Conservation (phyloP, 305 asterid genomes). For the Solanum hybrid region DNA sequence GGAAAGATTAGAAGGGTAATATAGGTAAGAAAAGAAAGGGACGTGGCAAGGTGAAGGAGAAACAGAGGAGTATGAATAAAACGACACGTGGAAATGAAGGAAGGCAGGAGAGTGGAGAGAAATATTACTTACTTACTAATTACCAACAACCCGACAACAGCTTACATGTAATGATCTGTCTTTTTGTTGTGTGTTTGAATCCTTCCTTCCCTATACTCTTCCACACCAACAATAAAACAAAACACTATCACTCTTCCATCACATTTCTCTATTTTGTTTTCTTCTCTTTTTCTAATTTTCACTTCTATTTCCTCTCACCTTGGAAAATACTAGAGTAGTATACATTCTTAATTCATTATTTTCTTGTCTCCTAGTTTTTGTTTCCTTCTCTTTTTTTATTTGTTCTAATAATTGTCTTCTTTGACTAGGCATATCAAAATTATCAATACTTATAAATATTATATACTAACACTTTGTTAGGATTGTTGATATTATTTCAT, state of each 20-base stretch:
- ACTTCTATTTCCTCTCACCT: conserved; percentile 1
- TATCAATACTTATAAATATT: neutral
- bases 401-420: neutral
- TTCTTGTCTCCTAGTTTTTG: neutral
- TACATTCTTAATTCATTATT: neutral
- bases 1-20: neutral
- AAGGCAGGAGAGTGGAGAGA: neutral
- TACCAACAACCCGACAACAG: conserved; percentile 53
- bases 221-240: neutral
- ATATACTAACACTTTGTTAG: neutral
- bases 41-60: conserved; percentile 35
- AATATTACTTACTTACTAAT: neutral
- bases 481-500: neutral
- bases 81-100: conserved; percentile 27
- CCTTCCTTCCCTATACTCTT: neutral
- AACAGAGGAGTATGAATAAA: conserved; percentile 20
- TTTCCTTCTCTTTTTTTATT: neutral
- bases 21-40: neutral
- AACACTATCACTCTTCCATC: neutral
- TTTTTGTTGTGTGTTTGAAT: conserved; percentile 17
- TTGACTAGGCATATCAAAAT: neutral
- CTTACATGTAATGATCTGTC: conserved; percentile 20
- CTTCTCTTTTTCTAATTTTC: neutral
- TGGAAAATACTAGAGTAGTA: neutral
- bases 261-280: neutral